phyloP scores from a whole-genome alignment of 2,329 filamentous ascomycete species.

The Acephala macrosclerotiorum region DNA sequence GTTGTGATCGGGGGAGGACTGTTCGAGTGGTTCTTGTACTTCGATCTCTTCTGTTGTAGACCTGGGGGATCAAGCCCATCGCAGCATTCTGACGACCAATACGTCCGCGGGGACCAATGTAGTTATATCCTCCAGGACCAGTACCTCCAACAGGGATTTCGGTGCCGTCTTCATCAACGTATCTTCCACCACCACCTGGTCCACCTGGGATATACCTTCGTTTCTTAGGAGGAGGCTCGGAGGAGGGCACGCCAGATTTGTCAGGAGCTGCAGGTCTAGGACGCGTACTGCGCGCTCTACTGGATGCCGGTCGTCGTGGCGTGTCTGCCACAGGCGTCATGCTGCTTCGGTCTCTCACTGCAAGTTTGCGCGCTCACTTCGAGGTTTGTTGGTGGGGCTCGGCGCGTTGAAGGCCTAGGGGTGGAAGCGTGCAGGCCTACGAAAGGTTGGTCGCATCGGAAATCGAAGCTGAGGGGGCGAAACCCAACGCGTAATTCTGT shows the following conservation, averaged over 20 bases:
- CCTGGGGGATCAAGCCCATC: slow-evolving; percentile 53
- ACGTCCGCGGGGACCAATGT: slow-evolving; percentile 60
- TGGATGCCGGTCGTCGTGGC: slow-evolving; percentile 39
- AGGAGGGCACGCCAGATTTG: slow-evolving; percentile 36
- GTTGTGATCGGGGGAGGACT: slow-evolving; percentile 56
- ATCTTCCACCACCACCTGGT: slow-evolving; percentile 84
- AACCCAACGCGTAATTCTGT: slow-evolving; percentile 26
- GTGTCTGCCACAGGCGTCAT: slow-evolving; percentile 39
- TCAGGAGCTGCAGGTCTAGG: slow-evolving; percentile 38
- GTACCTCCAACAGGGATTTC: slow-evolving; percentile 63
- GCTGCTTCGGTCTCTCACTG: slow-evolving; percentile 15
- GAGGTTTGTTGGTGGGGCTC: slow-evolving; percentile 22
- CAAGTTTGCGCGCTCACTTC: slow-evolving; percentile 14
- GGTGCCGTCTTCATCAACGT: slow-evolving; percentile 74
- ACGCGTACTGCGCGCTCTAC: slow-evolving; percentile 35
- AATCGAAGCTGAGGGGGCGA: slow-evolving; percentile 5
- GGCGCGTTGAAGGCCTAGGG: slow-evolving; percentile 32
- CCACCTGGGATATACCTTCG: slow-evolving; percentile 85
- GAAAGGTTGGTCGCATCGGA: slow-evolving; percentile 34
- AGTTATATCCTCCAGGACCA: slow-evolving; percentile 55
- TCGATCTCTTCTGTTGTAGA: slow-evolving; percentile 58
- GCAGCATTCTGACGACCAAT: slow-evolving; percentile 58
- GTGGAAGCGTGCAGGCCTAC: slow-evolving; percentile 29
- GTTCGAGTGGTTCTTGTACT: slow-evolving; percentile 60
- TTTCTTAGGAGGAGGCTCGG: slow-evolving; percentile 65